Conservation (phyloP, 2,329 filamentous ascomycete species). For the Talaromyces marneffei region DNA sequence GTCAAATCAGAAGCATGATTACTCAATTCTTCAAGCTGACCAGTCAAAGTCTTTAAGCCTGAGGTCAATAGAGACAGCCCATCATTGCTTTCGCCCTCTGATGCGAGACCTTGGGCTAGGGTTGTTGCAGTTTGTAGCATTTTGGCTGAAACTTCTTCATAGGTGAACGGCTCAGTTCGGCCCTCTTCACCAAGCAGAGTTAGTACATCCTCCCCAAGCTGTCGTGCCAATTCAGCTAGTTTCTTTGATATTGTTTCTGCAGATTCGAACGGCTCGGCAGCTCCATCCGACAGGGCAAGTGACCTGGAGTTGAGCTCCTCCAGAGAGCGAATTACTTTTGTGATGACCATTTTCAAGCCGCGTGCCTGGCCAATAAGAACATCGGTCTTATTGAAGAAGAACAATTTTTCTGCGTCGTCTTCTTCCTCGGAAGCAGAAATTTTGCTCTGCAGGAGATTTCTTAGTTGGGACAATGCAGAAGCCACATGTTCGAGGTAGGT, state of each 20-base stretch:
- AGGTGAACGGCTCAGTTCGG: constrained; percentile 60
- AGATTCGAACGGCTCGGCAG: constrained; percentile 62
- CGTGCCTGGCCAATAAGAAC: constrained; percentile 67
- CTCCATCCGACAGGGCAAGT: constrained; percentile 65
- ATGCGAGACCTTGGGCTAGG: constrained; percentile 23
- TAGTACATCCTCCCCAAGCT: constrained; percentile 62
- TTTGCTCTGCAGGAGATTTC: constrained; percentile 61
- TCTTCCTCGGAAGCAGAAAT: constrained; percentile 56
- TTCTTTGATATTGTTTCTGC: constrained; percentile 60
- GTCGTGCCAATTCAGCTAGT: constrained; percentile 60
- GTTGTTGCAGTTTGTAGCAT: constrained; percentile 40
- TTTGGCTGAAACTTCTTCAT: constrained; percentile 60
- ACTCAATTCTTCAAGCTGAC: constrained; percentile 64
- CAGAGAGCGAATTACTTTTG: constrained; percentile 70
- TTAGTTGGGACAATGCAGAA: constrained; percentile 58
- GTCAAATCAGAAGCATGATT: constrained; percentile 64
- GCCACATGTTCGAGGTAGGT: constrained; percentile 76
- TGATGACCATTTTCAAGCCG: constrained; percentile 74
- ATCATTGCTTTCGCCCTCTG: constrained; percentile 41
- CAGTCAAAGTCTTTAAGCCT: constrained; percentile 60
- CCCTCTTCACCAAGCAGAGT: constrained; percentile 65
- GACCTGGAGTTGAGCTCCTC: constrained; percentile 72
- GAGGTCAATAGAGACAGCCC: constrained; percentile 63
- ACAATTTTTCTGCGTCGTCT: constrained; percentile 62
- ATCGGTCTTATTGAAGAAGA: constrained; percentile 67